Base-by-base conservation (phyloP, 2,329 filamentous ascomycete genomes). In the Microdochium trichocladiopsis region DNA sequence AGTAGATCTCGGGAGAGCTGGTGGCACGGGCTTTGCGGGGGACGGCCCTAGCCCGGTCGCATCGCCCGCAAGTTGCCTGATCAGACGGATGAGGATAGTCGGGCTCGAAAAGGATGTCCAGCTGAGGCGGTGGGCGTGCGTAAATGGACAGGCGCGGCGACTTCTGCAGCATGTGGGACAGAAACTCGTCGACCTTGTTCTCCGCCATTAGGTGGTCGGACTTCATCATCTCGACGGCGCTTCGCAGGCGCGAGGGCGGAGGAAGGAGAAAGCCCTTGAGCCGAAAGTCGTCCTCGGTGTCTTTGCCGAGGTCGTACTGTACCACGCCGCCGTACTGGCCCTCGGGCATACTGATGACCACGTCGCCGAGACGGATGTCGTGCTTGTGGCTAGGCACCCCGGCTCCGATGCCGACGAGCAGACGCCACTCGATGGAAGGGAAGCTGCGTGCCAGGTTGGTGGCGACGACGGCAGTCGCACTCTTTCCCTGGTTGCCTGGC, bases 371-470 rank as follows among this genome's bases (percentile, higher is more conserved):
- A 1, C 55, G 49, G 0, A 61, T 24, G 11, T 62, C 33, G 25
- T 47, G 43, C 21, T 41, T 51, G 3, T 16, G 6, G 18, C 6
- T 8, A 2, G 63, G 64, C 0, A 56, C 58, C 1, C 61, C 63
- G 9, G 63, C 62, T 6, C 63, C 63, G 1, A 66, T 62, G 2
- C 64, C 63, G 11, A 66, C 63, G 50, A 66, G 5, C 33, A 37
- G 28, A 2, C 59, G 52, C 56, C 55, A 61, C 41, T 56, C 51
- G 47, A 64, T 56, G 22, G 48, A 56, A 10, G 59, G 57, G 25
- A 66, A 67, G 0, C 55, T 58, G 31, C 59, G 58, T 1, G 50
- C 36, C 21, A 66, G 50, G 31, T 64, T 57, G 8, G 56, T 56
- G 2, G 60, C 57, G 10, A 62, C 61, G 11, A 50, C 56, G 8